phyloP scores from a whole-genome alignment of 768 basidiomycete species.

The Collybia nuda region DNA sequence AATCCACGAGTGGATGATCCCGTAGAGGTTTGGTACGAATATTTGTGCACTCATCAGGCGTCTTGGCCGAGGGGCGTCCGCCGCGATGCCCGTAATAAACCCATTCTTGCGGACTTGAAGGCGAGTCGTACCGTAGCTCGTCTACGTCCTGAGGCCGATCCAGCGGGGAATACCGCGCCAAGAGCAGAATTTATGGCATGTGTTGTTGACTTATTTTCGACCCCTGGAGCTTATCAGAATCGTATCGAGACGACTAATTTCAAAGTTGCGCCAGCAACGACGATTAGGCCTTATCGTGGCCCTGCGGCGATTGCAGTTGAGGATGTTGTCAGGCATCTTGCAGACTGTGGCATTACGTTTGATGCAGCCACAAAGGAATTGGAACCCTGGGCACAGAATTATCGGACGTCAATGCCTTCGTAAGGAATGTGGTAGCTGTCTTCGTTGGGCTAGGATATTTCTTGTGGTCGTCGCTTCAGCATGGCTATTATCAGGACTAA shows the following conservation, averaged over 20 bases:
- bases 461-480: too few species aligned
- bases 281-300: constrained; percentile 29
- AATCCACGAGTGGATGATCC: constrained; percentile 49
- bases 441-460: too few species aligned
- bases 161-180: constrained; percentile 27
- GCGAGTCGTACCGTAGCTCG: constrained; percentile 49
- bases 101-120: constrained; percentile 40
- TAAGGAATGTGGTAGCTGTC: neutral
- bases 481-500: too few species aligned
- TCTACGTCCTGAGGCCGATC: constrained; percentile 38
- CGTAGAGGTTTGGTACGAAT: constrained; percentile 44
- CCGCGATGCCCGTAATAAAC: constrained; percentile 33
- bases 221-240: constrained; percentile 37
- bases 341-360: constrained; percentile 37
- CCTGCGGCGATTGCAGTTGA: constrained; percentile 28
- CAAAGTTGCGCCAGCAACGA: constrained; percentile 29
- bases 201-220: constrained; percentile 39
- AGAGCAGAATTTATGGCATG: constrained; percentile 39
- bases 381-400: constrained; percentile 38
- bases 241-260: constrained; percentile 32
- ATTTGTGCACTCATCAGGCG: constrained; percentile 39
- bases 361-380: constrained; percentile 32
- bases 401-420: constrained; percentile 14
- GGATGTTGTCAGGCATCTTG: constrained; percentile 39
- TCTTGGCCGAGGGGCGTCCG: constrained; percentile 51